These are phyloP conservation scores for Aspergillus uvarum DNA, from an alignment of 2,329 filamentous ascomycete species.

Conservation along the genomic window DNA sequence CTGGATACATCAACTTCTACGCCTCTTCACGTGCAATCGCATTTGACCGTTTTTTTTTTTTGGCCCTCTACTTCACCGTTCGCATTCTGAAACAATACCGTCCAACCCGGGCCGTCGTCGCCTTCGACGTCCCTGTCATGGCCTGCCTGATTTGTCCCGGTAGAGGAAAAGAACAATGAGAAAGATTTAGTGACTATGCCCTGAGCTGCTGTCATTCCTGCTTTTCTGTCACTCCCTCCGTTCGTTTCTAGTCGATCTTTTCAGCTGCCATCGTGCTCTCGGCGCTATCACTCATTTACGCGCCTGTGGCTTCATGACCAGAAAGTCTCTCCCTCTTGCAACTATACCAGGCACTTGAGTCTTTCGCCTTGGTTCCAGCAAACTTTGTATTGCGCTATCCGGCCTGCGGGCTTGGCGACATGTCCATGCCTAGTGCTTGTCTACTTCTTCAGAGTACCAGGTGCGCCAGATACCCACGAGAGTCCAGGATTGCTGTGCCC, in stretches of 20 bases:
- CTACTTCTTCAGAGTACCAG: slow-evolving; percentile 25
- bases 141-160: slow-evolving; percentile 6
- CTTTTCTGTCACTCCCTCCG: slow-evolving; percentile 1
- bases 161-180: slow-evolving; percentile 9
- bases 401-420: slow-evolving; percentile 25
- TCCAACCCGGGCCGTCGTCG: slow-evolving; percentile 10
- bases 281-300: slow-evolving; percentile 3
- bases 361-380: slow-evolving; percentile 6
- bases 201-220: slow-evolving; percentile 3
- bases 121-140: slow-evolving; percentile 20
- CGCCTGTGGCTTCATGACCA: slow-evolving; percentile 1
- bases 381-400: slow-evolving; percentile 4
- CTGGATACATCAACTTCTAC: slow-evolving; percentile 2
- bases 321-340: neutral
- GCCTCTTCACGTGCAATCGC: slow-evolving; percentile 3
- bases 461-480: slow-evolving; percentile 26
- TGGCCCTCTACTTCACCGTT: slow-evolving; percentile 21
- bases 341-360: neutral
- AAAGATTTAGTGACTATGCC: slow-evolving; percentile 5
- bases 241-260: slow-evolving; percentile 4
- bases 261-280: neutral
- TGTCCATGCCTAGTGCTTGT: slow-evolving; percentile 28
- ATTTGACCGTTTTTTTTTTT: neutral
- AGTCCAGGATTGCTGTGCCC: slow-evolving; percentile 11
- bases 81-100: slow-evolving; percentile 21